Base-by-base conservation (phyloP, 2,329 filamentous ascomycete species). In the Periconia sp. region DNA sequence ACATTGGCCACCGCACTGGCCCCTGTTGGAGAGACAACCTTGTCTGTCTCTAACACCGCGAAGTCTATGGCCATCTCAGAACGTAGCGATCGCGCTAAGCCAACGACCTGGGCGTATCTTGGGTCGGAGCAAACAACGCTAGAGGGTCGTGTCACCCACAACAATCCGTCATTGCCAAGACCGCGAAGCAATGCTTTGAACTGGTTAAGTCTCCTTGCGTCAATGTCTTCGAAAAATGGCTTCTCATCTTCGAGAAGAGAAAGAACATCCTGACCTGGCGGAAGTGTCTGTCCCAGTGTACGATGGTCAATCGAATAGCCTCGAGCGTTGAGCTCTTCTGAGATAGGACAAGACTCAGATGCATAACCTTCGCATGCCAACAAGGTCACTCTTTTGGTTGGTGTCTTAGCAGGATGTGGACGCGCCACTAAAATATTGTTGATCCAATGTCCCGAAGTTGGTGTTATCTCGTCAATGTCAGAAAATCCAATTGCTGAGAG, bases 131-230 rank as follows among this genome's bases (percentile, higher is more conserved):
- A 69, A 8, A 46, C 17, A 1, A 67, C 46, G 31, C 71, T 61
- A 1, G 54, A 61, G 1, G 56, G 51, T 0, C 33, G 37, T 0
- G 67, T 73, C 1, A 71, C 44, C 73, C 73, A 74, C 3, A 75
- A 50, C 9, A 71, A 37, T 1, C 60, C 57, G 7, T 46, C 18
- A 19, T 52, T 50, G 3, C 31, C 41, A 10, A 61, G 6, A 8
- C 43, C 3, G 8, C 40, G 31, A 7, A 49, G 5, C 1, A 48
- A 27, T 30, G 42, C n/a, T 46, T 64, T 35, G 48, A 67, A 61
- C 10, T 27, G 9, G 13, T 42, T n/a, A 27, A 60, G 59, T 41
- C 47, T 19, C 13, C 42, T 2, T 17, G 55, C 48, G 7, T 50
- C 48, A 14, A 71, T 59, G 18, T 63, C 44, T 11, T 68, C 53